These are phyloP conservation scores for Heteromeles arbutifolia DNA, from an alignment of 306 rosid genomes.

Conservation along the genomic window DNA sequence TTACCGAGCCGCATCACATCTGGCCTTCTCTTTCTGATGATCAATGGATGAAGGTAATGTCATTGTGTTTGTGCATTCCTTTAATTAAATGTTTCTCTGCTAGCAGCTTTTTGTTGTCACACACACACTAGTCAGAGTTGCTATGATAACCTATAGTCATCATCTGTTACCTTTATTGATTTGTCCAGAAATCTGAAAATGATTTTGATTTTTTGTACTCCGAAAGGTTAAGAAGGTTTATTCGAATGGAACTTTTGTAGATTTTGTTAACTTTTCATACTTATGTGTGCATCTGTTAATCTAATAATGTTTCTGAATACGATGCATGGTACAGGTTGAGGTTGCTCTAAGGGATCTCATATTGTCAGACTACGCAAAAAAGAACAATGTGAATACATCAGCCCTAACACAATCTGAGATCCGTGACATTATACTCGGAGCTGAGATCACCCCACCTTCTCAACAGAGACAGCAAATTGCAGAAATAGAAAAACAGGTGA, in stretches of 20 bases:
- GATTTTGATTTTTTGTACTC: not conserved
- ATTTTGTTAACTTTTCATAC: not conserved
- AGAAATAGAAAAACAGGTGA: conserved; percentile 97
- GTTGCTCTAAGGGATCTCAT: conserved; percentile 98
- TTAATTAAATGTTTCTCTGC: not conserved
- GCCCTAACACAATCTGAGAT: conserved; percentile 96
- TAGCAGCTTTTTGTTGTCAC: not conserved
- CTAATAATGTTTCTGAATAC: not conserved
- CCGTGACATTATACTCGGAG: conserved; percentile 98
- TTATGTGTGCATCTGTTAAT: not conserved
- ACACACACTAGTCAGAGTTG: not conserved
- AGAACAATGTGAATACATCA: conserved; percentile 96
- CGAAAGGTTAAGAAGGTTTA: not conserved
- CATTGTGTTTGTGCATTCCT: not conserved
- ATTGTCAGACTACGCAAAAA: conserved; percentile 96
- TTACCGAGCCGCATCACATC: conserved; percentile 97
- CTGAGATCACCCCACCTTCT: conserved; percentile 99
- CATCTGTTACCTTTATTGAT: not conserved
- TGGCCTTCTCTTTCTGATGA: conserved; percentile 99
- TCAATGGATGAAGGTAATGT: conserved; percentile 96
- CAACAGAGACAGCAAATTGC: conserved; percentile 99
- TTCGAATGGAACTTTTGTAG: not conserved
- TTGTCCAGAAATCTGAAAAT: not conserved
- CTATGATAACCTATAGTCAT: not conserved
- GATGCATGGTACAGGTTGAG: conserved; percentile 68